Conservation (phyloP, 495 filamentous ascomycete species). For the Penicillium argentinense region DNA sequence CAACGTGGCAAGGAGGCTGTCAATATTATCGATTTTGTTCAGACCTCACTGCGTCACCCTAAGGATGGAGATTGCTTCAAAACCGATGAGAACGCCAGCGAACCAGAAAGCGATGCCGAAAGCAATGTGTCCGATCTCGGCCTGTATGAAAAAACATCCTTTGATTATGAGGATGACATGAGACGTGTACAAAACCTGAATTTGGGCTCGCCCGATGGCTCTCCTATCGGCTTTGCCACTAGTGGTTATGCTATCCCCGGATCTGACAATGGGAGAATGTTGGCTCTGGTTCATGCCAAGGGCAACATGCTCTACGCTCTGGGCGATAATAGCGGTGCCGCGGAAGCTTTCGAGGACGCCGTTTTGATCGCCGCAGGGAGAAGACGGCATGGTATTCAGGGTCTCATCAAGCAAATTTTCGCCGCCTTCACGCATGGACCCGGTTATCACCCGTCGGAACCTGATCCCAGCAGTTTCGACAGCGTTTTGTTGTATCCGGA, state of each 20-base stretch:
- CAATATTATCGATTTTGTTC: constrained; percentile 86
- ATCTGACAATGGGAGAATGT: constrained; percentile 89
- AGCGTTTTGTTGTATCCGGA: constrained; percentile 82
- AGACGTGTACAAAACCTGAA: constrained; percentile 23
- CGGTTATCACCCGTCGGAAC: constrained; percentile 26
- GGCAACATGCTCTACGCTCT: constrained; percentile 97
- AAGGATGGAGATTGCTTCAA: constrained; percentile 50
- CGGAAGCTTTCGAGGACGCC: constrained; percentile 91
- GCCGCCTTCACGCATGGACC: constrained; percentile 58
- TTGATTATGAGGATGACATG: constrained; percentile 58
- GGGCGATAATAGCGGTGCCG: constrained; percentile 79
- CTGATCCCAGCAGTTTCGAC: constrained; percentile 44
- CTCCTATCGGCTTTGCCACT: constrained; percentile 63
- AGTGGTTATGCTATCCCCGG: constrained; percentile 86
- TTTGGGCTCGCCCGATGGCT: constrained; percentile 29
- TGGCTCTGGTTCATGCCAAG: constrained; percentile 91
- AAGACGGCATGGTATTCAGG: constrained; percentile 68
- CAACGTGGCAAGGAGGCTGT: constrained; percentile 85
- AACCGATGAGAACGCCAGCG: constrained; percentile 54
- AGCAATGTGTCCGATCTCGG: constrained; percentile 50
- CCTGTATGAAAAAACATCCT: constrained; percentile 54
- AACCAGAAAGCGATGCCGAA: constrained; percentile 54
- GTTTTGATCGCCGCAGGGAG: constrained; percentile 84
- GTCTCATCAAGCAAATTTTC: constrained; percentile 80
- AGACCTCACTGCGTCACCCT: constrained; percentile 63